Conservation (phyloP, 495 filamentous ascomycete genomes). For the Darksidea phi region DNA sequence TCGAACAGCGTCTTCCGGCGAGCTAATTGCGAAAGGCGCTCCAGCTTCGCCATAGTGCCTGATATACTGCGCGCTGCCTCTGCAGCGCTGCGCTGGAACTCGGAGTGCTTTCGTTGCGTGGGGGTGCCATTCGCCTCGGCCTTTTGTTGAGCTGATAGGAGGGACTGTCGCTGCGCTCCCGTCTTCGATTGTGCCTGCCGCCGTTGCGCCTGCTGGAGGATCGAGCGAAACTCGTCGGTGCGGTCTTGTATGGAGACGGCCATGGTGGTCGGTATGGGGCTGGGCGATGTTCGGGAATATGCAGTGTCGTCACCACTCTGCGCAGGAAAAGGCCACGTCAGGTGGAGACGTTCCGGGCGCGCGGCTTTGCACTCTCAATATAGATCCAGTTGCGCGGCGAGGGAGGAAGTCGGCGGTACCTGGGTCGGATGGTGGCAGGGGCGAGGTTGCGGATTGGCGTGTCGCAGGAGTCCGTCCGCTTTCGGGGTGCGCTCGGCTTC, state of each 20-base stretch:
- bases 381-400: too few species aligned
- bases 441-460: too few species aligned
- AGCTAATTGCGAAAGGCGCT: constrained; percentile 87
- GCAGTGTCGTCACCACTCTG: neutral
- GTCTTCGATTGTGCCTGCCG: constrained; percentile 67
- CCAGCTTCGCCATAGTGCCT: constrained; percentile 88
- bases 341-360: neutral
- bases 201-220: constrained; percentile 79
- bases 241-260: constrained; percentile 89
- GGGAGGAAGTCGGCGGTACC: too few species aligned
- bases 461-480: too few species aligned
- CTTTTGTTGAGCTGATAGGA: constrained; percentile 72
- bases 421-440: too few species aligned
- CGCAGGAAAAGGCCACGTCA: neutral
- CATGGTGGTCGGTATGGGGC: constrained; percentile 45
- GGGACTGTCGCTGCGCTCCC: constrained; percentile 73
- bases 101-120: constrained; percentile 54
- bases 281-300: neutral
- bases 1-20: constrained; percentile 97
- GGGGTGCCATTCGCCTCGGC: constrained; percentile 64
- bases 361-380: too few species aligned
- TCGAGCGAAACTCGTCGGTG: constrained; percentile 88
- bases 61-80: constrained; percentile 86
- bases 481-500: too few species aligned
- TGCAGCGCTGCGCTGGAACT: constrained; percentile 86